Evolutionary conservation across 2,329 filamentous ascomycete genomes (phyloP).

Genomic region (Mycosphaerella sp.): DNA sequence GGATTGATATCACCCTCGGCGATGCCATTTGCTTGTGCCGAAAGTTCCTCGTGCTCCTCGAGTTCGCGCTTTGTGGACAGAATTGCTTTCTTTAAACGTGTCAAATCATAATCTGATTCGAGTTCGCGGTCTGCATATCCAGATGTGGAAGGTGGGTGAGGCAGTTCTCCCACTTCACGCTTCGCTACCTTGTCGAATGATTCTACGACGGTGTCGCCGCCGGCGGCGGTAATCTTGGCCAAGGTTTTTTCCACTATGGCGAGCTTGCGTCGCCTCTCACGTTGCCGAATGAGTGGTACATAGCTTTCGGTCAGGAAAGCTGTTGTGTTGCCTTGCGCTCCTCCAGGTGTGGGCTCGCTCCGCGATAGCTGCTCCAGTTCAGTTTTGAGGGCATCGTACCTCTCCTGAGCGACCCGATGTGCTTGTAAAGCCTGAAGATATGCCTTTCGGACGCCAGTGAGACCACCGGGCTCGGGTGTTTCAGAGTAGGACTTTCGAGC

Average conservation of each 20-base stretch:
- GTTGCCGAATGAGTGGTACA: constrained; percentile 25
- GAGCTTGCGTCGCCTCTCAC: constrained; percentile 27
- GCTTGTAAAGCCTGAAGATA: constrained; percentile 30
- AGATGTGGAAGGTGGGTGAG: constrained; percentile 22
- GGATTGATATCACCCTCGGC: constrained; percentile 4
- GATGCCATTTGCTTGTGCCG: constrained; percentile 2
- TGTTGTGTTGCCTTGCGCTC: background rate
- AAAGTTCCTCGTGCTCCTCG: constrained; percentile 14
- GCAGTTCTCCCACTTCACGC: constrained; percentile 26
- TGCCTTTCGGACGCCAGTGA: constrained; percentile 29
- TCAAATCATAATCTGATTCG: constrained; percentile 23
- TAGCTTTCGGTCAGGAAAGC: constrained; percentile 19
- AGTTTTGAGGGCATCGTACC: constrained; percentile 28
- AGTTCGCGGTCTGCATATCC: constrained; percentile 19
- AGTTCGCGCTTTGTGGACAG: constrained; percentile 22
- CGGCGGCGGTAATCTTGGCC: constrained; percentile 16
- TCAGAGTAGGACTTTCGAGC: constrained; percentile 3
- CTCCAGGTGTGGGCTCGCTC: background rate
- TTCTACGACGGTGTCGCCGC: constrained; percentile 13
- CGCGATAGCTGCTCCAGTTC: constrained; percentile 23
- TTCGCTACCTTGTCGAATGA: constrained; percentile 27
- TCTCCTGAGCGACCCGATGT: constrained; percentile 26
- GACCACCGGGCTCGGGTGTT: constrained; percentile 12
- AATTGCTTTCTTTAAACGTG: constrained; percentile 30
- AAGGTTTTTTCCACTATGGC: constrained; percentile 25